Evolutionary conservation across 2,329 filamentous ascomycete species (phyloP), one percentile per base, ranked within the genome.

Genomic region (Ceratocystis colombiana): DNA sequence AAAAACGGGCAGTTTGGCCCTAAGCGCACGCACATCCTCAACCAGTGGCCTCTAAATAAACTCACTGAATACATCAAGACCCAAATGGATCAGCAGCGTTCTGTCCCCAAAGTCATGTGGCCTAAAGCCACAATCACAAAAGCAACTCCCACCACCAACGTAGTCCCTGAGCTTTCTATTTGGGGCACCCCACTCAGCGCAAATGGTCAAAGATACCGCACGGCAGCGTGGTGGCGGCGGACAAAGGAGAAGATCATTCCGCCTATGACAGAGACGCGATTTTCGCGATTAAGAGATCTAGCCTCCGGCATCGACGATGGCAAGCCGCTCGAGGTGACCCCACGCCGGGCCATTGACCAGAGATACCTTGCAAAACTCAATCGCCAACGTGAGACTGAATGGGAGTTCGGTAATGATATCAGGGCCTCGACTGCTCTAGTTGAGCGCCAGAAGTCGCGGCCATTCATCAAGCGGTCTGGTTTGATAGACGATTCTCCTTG

Each of bases 21-120:
- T 25, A 67, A 64, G 25, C 67, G 64, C 41, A 68, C 68, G 61
- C 61, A 62, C 5, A 76, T 81, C 74, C 75, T 82, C 25, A 76
- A 80, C 17, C 74, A 76, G 33, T 84, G 81, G 82, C 77, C 83
- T 67, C 70, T 75, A 1, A 69, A 71, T 0, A 83, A 80, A 71
- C 70, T 85, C 20, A 66, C 71, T 2, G 70, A 72, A 1, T 74
- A 82, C 5, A 73, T 79, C 3, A 67, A 67, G 2, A 78, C 78
- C 1, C 82, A 85, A 68, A 69, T 71, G 66, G 45, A 71, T 0
- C 72, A 76, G 2, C 74, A 77, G 6, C 68, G 66, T 1, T 68
- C 71, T 1, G 68, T 70, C 28, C 69, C 69, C 7, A 66, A 67
- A 37, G 69, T 63, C 20, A 68, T 62, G 64, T 79, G 71, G 72